Conservation (phyloP, 2,329 filamentous ascomycete species). For the Neocucurbitaria cava region DNA sequence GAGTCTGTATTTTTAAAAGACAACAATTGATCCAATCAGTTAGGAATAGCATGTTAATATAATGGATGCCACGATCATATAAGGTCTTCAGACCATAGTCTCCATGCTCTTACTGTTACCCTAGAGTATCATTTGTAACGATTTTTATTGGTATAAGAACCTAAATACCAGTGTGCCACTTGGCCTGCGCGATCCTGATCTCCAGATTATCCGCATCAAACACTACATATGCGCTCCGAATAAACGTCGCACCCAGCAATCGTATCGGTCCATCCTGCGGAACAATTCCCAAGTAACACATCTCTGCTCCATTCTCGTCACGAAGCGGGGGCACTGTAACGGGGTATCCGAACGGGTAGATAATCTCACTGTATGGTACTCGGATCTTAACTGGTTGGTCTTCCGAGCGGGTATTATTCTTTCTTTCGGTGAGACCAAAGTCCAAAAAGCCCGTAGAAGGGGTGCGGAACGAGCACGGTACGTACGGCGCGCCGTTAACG, state of each 20-base stretch:
- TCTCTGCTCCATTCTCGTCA: slow-evolving; percentile 7
- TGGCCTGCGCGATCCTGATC: slow-evolving; percentile 12
- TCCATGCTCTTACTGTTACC: too few species aligned
- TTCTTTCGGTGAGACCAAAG: background rate
- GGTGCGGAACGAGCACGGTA: slow-evolving; percentile 14
- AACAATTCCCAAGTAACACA: slow-evolving; percentile 44
- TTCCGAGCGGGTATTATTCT: background rate
- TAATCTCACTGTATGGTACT: slow-evolving; percentile 16
- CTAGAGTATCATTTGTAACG: too few species aligned
- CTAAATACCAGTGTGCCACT: background rate
- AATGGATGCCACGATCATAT: too few species aligned
- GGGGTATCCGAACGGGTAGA: slow-evolving; percentile 19
- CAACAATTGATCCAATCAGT: too few species aligned
- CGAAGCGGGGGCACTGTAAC: slow-evolving; percentile 11
- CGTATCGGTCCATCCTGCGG: slow-evolving; percentile 8
- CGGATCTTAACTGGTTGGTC: background rate
- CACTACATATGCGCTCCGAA: slow-evolving; percentile 18
- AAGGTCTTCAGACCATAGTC: too few species aligned
- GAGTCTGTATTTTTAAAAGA: too few species aligned
- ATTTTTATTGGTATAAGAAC: too few species aligned
- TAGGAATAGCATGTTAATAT: too few species aligned
- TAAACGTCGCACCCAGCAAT: slow-evolving; percentile 14
- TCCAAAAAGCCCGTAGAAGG: background rate
- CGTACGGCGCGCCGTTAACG: slow-evolving; percentile 11
- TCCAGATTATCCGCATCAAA: slow-evolving; percentile 14